Evolutionary conservation across 2,329 filamentous ascomycete genomes (phyloP).

Genomic region (Fusarium xyrophilum): DNA sequence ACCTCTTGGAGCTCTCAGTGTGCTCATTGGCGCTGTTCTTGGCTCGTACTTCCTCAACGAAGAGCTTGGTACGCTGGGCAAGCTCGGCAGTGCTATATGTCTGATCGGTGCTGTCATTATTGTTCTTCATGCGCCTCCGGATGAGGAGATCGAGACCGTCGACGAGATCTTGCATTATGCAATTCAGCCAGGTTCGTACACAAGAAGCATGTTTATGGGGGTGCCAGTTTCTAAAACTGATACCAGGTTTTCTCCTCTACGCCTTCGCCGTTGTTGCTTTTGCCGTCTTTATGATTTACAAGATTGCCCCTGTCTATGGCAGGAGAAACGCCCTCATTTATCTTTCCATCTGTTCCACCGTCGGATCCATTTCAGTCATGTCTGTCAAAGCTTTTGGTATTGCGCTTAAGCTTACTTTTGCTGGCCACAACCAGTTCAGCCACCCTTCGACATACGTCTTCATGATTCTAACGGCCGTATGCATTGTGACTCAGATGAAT

Average conservation of each 20-base stretch:
- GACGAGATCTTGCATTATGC: constrained; percentile 92
- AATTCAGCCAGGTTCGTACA: constrained; percentile 77
- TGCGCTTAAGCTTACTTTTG: constrained; percentile 92
- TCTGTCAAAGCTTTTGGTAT: constrained; percentile 98
- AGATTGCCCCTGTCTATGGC: constrained; percentile 84
- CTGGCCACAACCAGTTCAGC: constrained; percentile 92
- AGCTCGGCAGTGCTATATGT: constrained; percentile 94
- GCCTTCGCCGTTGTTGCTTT: constrained; percentile 81
- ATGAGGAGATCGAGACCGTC: constrained; percentile 88
- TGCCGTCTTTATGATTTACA: constrained; percentile 94
- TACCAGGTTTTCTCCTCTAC: constrained; percentile 85
- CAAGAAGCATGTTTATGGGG: neutral
- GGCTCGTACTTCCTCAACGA: constrained; percentile 95
- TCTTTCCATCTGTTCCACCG: constrained; percentile 96
- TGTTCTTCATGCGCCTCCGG: constrained; percentile 93
- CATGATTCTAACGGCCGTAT: constrained; percentile 88
- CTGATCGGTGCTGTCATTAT: constrained; percentile 97
- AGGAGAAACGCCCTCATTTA: constrained; percentile 96
- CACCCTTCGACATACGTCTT: constrained; percentile 98
- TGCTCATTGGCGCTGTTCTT: constrained; percentile 92
- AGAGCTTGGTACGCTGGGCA: constrained; percentile 86
- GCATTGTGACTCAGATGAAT: constrained; percentile 99
- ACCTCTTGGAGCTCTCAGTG: constrained; percentile 89
- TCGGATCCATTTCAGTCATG: constrained; percentile 98
- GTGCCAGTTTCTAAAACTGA: constrained; percentile 15